These are phyloP conservation scores for Akanthomyces lecanii DNA, from an alignment of 2,329 filamentous ascomycete genomes.

Conservation along the genomic window DNA sequence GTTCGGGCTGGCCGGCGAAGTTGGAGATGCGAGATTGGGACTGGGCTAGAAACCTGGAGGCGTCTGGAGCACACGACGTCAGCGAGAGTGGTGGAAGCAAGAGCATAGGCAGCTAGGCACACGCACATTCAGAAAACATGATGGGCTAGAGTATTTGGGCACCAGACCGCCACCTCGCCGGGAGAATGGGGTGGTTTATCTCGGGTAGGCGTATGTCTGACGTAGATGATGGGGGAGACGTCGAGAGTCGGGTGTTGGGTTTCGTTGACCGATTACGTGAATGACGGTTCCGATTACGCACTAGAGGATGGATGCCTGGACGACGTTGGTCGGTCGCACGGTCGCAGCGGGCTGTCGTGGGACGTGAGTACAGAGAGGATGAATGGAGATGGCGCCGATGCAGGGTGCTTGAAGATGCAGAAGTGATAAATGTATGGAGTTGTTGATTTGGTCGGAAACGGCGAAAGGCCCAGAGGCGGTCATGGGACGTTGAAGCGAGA, in stretches of 20 bases:
- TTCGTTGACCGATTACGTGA: neutral
- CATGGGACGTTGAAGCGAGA: conserved; percentile 2
- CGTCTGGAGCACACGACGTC: conserved; percentile 57
- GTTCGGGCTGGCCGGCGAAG: conserved; percentile 56
- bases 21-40: conserved; percentile 84
- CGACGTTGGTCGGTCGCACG: neutral
- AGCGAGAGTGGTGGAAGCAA: conserved; percentile 20
- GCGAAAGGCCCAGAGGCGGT: neutral
- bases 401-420: neutral
- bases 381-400: neutral
- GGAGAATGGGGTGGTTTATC: conserved; percentile 4
- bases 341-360: neutral
- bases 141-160: neutral
- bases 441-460: neutral
- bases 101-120: conserved; percentile 4
- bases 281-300: neutral
- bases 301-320: neutral
- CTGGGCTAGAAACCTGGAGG: conserved; percentile 92
- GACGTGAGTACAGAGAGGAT: neutral
- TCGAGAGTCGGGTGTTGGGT: neutral
- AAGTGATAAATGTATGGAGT: neutral
- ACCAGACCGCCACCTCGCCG: conserved; percentile 11
- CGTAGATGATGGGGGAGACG: neutral
- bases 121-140: conserved; percentile 77
- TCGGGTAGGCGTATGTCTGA: neutral